phyloP scores from a whole-genome alignment of 441 rosid species.

The Biscutella laevigata region DNA sequence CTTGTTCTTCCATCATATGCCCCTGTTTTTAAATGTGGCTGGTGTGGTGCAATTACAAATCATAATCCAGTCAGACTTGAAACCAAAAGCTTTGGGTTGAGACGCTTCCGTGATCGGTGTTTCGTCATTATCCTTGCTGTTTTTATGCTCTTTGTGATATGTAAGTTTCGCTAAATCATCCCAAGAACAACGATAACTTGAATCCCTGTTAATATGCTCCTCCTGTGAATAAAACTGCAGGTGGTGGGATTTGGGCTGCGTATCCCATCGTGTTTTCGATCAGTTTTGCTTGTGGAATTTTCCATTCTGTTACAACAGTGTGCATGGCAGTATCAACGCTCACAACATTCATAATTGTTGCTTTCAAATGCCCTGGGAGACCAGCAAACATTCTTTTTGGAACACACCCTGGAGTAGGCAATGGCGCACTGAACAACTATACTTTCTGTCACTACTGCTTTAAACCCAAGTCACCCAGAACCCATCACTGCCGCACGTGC shows the following conservation, averaged over 20 bases:
- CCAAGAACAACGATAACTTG: not conserved
- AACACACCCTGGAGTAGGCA: conserved; percentile 74
- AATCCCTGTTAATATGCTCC: conserved; percentile 1
- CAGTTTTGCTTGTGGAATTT: conserved; percentile 45
- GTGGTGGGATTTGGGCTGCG: conserved; percentile 87
- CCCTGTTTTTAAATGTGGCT: conserved; percentile 73
- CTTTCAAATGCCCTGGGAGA: conserved; percentile 62
- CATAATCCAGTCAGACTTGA: conserved; percentile 37
- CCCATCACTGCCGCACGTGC: conserved; percentile 91
- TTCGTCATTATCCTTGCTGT: conserved; percentile 49
- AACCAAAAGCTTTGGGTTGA: conserved; percentile 51
- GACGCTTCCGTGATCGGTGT: conserved; percentile 73
- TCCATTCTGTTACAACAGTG: conserved; percentile 40
- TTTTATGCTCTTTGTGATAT: conserved; percentile 70
- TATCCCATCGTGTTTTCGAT: conserved; percentile 65
- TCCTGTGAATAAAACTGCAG: conserved; percentile 35
- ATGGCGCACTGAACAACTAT: conserved; percentile 59
- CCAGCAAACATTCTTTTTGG: conserved; percentile 62
- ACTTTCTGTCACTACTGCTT: conserved; percentile 71
- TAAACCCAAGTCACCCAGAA: conserved; percentile 78
- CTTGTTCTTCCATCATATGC: conserved; percentile 67
- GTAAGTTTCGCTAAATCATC: conserved; percentile 39
- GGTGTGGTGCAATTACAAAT: conserved; percentile 94
- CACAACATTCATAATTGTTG: conserved; percentile 53
- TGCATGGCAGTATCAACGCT: conserved; percentile 46